Base-by-base conservation (phyloP, 2,329 filamentous ascomycete genomes). In the Colletotrichum simmondsii region DNA sequence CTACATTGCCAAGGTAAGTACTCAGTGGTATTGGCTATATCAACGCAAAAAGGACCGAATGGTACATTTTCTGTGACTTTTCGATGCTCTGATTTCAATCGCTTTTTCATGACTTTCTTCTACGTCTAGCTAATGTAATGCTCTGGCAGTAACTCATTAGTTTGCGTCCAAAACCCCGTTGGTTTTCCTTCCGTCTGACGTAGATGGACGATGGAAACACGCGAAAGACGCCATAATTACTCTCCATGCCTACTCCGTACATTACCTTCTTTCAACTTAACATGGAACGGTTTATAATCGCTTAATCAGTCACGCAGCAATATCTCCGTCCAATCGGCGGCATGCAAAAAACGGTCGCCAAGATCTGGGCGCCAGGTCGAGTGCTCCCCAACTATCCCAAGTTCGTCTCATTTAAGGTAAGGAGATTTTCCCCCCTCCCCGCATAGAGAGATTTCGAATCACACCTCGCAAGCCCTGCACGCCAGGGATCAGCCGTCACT, bases 321-420 rank as follows among this genome's bases (percentile, higher is more conserved):
- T 61, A 70, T 65, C 66, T 72, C 66, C 70, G 37, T 56, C 70
- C 66, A 72, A 72, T 72, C 66, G 46, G 70, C 66, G 46, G 49
- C 60, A 70, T 56, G n/a, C 22, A 32, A 11, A 11, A 14, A 28
- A n/a, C 14, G n/a, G 22, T 68, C 24, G 65, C 53, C 65, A 69
- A 49, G 53, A 54, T 35, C 24, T 35, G 37, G 59, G 10, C 52
- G 4, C 26, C n/a, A 14, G 6, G 30, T 54, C 37, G 30, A 22
- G 28, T 49, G 14, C 42, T 35, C 28, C 59, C 42, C 70, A 68
- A 59, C 53, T 49, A 53, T 42, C 59, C 42, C 66, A 63, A 59
- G 66, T 56, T 64, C 60, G 66, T 72, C 53, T 56, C 70, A 72
- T 28, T 22, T 54, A 54, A 35, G 32, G 28, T 64, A 53, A 70